Evolutionary conservation across 345 rosid species (phyloP), one percentile per base, ranked within the genome.

Genomic region (Gossypium longicalyx): DNA sequence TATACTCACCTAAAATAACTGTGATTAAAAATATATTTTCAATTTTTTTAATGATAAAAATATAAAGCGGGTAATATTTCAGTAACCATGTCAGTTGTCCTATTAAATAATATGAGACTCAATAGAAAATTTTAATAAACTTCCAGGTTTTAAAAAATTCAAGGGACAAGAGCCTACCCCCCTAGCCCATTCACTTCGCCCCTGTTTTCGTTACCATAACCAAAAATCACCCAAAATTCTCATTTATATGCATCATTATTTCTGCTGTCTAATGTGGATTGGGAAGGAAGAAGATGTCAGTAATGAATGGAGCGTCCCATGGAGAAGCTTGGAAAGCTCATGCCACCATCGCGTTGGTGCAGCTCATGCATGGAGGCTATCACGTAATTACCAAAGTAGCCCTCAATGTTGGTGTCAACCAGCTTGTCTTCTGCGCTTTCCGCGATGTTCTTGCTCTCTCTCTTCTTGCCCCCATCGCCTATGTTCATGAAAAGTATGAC

Each of bases 361-460:
- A 94, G 86, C 84, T 94, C 48, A 79, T 90, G 80, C 76, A 83
- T 65, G 98, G 98, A 38, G 98, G 98, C n/a, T 93, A 94, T 80
- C 98, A 94, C 76, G 98, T 94, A 17, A 89, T 94, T 67, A 94
- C 98, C 62, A 94, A 92, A 86, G 87, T 93, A 16, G 98, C 98
- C 76, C 96, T 94, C 71, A 90, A 92, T 67, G 95, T 85, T 80
- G 98, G 98, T 19, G 87, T 94, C 83, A 93, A 91, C 81, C 98
- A 93, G 89, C 87, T 94, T 62, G 97, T 92, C 64, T 94, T 94
- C 83, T 94, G 97, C 67, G 97, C 92, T 70, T 86, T 80, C 63
- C 92, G 98, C 60, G 97, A 92, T 86, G 91, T 94, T 79, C 83
- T 94, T 62, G 98, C 97, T 48, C 92, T 94, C 76, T 82, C 89